These are phyloP conservation scores for Fraxinus angustifolia DNA, from an alignment of 305 asterid species.

Conservation along the genomic window DNA sequence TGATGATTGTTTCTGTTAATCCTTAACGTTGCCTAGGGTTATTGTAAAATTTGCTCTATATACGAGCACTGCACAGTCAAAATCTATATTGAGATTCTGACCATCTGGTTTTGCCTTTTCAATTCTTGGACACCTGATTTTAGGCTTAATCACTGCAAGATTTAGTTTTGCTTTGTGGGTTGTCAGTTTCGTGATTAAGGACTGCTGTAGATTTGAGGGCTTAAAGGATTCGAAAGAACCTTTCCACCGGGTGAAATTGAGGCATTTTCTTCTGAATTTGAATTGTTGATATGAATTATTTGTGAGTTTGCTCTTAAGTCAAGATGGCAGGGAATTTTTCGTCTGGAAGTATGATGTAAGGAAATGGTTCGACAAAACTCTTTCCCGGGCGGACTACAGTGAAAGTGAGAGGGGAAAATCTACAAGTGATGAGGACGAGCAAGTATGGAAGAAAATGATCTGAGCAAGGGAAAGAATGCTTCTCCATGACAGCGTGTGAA, in stretches of 20 bases:
- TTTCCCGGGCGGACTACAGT: slow-evolving; percentile 36
- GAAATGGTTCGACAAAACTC: slow-evolving; percentile 33
- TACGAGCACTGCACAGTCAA: background rate
- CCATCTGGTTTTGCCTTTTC: background rate
- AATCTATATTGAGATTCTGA: slow-evolving; percentile 1
- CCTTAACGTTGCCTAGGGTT: no score
- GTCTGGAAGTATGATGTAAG: slow-evolving; percentile 46
- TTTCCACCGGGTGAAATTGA: slow-evolving; percentile 10
- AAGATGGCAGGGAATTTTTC: slow-evolving; percentile 49
- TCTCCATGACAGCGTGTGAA: slow-evolving; percentile 82
- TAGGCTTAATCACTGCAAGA: slow-evolving; percentile 21
- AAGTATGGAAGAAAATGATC: slow-evolving; percentile 43
- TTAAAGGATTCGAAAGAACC: slow-evolving; percentile 17
- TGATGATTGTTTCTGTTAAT: no score
- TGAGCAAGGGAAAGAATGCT: slow-evolving; percentile 52
- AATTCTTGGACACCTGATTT: slow-evolving; percentile 19
- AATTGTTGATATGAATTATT: slow-evolving; percentile 22
- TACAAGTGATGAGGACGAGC: slow-evolving; percentile 70
- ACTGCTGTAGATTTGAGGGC: slow-evolving; percentile 6
- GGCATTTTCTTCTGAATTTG: slow-evolving; percentile 23
- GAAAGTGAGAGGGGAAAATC: slow-evolving; percentile 29
- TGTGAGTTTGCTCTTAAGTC: slow-evolving; percentile 22
- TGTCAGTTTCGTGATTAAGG: slow-evolving; percentile 20
- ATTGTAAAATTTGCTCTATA: no score
- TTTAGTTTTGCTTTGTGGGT: slow-evolving; percentile 20